Percentiles rank a stretch among this genome's conserved stretches.
These are phyloP conservation scores for Xylogone sp. DNA, from an alignment of 2,329 filamentous ascomycete genomes.

Conservation along the genomic window DNA sequence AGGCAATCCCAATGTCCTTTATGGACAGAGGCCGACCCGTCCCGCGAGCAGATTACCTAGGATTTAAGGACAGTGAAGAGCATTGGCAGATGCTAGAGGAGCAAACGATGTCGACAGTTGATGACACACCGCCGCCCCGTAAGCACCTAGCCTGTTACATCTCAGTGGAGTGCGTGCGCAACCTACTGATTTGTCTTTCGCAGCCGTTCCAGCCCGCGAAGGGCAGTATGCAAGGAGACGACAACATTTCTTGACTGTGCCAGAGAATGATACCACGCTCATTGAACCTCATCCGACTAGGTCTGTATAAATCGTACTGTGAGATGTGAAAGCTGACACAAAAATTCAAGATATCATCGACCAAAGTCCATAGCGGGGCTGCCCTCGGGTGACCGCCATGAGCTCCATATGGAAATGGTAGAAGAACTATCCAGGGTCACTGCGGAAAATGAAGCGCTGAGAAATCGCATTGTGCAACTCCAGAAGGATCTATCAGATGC, in stretches of 20 bases:
- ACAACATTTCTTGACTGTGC: no score
- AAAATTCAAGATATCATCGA: background rate
- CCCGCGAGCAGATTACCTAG: background rate
- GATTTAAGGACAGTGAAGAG: background rate
- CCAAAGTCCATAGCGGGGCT: background rate
- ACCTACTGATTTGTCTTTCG: background rate
- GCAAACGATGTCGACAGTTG: background rate
- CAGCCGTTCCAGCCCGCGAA: background rate
- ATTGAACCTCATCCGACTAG: background rate
- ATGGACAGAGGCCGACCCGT: background rate
- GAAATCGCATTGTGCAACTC: background rate
- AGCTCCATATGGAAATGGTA: background rate
- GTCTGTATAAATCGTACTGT: background rate
- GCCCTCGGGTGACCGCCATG: background rate
- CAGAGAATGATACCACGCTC: no score
- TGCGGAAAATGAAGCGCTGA: background rate
- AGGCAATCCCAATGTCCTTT: background rate
- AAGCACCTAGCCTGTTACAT: background rate
- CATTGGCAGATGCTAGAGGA: background rate
- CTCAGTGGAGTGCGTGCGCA: background rate
- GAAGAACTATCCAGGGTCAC: background rate
- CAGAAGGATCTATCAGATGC: conserved; percentile 6
- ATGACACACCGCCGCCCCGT: background rate
- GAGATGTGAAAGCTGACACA: background rate
- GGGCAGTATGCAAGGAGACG: background rate